Conservation (phyloP, 2,329 filamentous ascomycete genomes). For the Venturia carpophila region DNA sequence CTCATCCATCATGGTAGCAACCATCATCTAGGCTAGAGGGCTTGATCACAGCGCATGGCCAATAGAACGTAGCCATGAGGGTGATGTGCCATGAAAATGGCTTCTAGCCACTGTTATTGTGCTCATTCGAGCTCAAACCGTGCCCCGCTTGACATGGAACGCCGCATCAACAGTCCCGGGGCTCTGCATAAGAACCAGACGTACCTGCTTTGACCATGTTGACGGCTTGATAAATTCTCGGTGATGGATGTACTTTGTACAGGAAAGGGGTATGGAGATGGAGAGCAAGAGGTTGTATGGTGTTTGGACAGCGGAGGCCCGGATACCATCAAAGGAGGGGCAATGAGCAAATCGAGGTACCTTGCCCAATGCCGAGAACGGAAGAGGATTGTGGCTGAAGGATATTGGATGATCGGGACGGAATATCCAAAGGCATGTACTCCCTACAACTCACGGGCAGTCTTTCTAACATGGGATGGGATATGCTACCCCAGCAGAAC, state of each 20-base stretch:
- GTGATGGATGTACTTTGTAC: background rate
- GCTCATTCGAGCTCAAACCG: slow-evolving; percentile 14
- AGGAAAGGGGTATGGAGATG: background rate
- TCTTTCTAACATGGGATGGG: too few relatives aligned
- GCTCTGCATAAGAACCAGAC: background rate
- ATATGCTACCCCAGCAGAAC: too few relatives aligned
- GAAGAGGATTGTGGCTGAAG: background rate
- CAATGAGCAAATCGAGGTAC: slow-evolving; percentile 5
- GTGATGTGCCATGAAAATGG: background rate
- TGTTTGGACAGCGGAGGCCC: background rate
- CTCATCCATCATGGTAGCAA: slow-evolving; percentile 9
- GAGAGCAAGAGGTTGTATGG: background rate
- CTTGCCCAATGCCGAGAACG: background rate
- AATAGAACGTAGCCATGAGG: background rate
- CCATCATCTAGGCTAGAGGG: background rate
- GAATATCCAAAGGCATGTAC: background rate
- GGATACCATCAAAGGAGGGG: background rate
- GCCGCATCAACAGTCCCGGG: background rate
- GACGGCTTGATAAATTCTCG: slow-evolving; percentile 33
- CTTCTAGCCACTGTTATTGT: slow-evolving; percentile 10
- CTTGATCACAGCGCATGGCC: background rate
- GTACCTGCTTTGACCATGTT: slow-evolving; percentile 65
- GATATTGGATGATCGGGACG: background rate
- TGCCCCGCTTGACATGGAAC: slow-evolving; percentile 9
- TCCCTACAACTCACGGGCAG: background rate